These are phyloP conservation scores for Thalia dealbata DNA, from an alignment of 176 grass and related monocot genomes.

Conservation along the genomic window DNA sequence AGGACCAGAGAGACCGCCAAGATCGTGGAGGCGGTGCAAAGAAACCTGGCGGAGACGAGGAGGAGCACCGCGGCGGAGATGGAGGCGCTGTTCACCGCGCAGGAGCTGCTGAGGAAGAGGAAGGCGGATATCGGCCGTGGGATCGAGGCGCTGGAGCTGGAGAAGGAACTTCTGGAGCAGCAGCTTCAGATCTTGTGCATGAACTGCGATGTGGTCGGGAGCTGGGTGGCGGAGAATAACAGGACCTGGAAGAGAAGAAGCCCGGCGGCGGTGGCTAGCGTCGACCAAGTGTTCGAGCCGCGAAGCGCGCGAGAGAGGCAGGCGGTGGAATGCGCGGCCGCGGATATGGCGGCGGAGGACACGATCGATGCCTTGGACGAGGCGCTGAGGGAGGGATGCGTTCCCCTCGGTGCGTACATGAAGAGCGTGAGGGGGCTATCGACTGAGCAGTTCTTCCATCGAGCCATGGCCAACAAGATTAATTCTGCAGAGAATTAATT, in stretches of 20 bases:
- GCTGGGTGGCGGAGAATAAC: neutral
- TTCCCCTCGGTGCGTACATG: conserved; percentile 8
- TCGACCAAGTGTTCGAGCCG: neutral
- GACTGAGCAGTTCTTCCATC: conserved; percentile 25
- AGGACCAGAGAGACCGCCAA: neutral
- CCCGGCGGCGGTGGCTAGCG: neutral
- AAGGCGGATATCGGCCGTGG: neutral
- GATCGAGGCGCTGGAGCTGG: neutral
- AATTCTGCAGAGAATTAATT: no score
- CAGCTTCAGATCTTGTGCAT: conserved; percentile 9
- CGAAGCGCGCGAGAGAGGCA: neutral
- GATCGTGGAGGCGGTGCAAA: neutral
- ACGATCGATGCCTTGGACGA: conserved; percentile 16
- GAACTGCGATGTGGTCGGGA: conserved; percentile 2
- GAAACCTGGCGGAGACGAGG: neutral
- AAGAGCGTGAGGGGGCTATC: conserved; percentile 15
- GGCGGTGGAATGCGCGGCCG: neutral
- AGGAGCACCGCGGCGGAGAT: neutral
- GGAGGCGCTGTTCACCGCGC: neutral
- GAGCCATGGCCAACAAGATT: neutral
- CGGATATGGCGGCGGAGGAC: conserved; percentile 2
- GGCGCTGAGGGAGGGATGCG: conserved; percentile 15
- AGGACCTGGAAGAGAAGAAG: neutral
- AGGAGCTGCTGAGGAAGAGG: conserved; percentile 7
- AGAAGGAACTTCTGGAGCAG: conserved; percentile 10